Evolutionary conservation across 73 alveolate species (phyloP).

Genomic region (Durusdinium trenchii): DNA sequence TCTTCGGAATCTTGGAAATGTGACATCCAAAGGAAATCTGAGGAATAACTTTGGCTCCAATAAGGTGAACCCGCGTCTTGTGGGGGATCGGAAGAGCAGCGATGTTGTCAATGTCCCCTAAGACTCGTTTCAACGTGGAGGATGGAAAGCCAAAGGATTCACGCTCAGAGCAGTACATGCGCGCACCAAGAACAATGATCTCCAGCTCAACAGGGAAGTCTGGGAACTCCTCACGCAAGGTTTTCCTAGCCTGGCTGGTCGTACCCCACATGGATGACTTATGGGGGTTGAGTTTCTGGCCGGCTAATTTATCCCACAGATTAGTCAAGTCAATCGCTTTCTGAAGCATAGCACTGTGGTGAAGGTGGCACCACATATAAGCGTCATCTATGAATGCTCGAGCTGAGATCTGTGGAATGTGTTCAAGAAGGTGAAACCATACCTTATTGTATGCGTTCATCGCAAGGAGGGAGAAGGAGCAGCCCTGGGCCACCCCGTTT

Average conservation of each 20-base stretch:
- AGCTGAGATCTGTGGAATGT: not conserved
- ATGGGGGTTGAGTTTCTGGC: not conserved
- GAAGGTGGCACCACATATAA: not conserved
- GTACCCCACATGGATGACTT: not conserved
- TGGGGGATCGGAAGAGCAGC: not conserved
- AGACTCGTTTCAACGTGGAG: not conserved
- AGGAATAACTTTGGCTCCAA: not conserved
- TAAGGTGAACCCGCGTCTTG: not conserved
- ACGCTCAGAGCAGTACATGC: not conserved
- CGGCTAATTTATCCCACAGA: not conserved
- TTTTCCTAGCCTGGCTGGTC: not conserved
- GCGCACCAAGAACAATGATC: not conserved
- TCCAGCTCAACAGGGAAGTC: not conserved
- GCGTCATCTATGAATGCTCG: not conserved
- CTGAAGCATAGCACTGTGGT: not conserved
- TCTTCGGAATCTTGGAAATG: not conserved
- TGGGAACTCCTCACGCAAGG: not conserved
- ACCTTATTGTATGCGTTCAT: not conserved
- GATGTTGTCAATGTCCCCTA: not conserved
- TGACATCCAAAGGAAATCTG: not conserved
- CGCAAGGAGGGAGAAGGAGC: not conserved
- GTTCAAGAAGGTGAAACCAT: not conserved
- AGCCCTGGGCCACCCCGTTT: not conserved
- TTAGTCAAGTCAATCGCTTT: not conserved
- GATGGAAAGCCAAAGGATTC: not conserved